Percentiles rank a stretch among this genome's conserved stretches.
These are phyloP conservation scores for Podila epigama DNA, from an alignment of 192 early-diverging fungal genomes.

Conservation along the genomic window DNA sequence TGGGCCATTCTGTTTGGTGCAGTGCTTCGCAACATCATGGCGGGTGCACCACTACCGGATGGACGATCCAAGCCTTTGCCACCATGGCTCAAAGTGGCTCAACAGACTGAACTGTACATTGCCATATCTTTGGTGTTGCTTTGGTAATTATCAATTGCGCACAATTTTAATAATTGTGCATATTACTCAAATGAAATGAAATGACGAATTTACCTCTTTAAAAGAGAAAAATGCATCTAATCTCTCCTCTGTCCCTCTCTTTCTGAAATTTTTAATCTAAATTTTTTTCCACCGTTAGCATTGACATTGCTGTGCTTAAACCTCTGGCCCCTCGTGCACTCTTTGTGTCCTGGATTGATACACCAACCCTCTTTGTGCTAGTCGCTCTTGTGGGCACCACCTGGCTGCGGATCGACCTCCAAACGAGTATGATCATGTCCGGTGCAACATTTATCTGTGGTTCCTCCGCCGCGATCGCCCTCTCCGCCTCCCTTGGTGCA, in stretches of 20 bases:
- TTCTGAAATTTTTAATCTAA: neutral
- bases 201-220: too few species aligned
- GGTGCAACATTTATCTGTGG: slow-evolving; percentile 64
- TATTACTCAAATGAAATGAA: too few species aligned
- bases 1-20: slow-evolving; percentile 65
- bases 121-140: slow-evolving; percentile 60
- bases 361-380: slow-evolving; percentile 57
- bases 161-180: too few species aligned
- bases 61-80: slow-evolving; percentile 49
- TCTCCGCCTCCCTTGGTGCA: slow-evolving; percentile 53
- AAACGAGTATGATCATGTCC: slow-evolving; percentile 60
- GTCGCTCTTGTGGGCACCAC: slow-evolving; percentile 54
- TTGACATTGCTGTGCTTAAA: slow-evolving; percentile 52
- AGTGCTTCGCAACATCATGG: slow-evolving; percentile 49
- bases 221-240: too few species aligned
- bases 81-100: slow-evolving; percentile 59
- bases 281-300: slow-evolving; percentile 18
- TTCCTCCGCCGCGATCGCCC: slow-evolving; percentile 57
- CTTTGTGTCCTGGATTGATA: slow-evolving; percentile 64
- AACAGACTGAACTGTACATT: slow-evolving; percentile 64
- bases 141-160: slow-evolving; percentile 38
- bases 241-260: neutral
- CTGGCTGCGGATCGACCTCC: slow-evolving; percentile 58
- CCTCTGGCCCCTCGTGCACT: slow-evolving; percentile 58
- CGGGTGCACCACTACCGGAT: slow-evolving; percentile 23